Base-by-base conservation (phyloP, 306 rosid genomes). In the Fagus crenata region DNA sequence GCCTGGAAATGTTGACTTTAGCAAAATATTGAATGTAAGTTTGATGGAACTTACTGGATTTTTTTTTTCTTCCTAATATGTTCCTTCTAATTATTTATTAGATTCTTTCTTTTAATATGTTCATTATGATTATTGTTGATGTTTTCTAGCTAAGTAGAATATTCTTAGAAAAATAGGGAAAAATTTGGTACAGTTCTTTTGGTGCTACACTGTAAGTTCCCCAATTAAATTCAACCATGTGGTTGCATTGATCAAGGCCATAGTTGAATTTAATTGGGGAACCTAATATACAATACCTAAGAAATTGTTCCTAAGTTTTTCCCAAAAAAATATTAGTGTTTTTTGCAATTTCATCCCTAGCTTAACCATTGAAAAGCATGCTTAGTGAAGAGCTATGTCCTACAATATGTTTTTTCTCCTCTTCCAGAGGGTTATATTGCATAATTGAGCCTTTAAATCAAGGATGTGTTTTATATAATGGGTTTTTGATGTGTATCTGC, bases 1-100 rank as follows among this genome's bases (percentile, higher is more conserved):
- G 33, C 98, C 98, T 15, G 96, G 98, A 77, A 93, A 93, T 85
- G 87, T 93, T 51, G 98, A 93, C 74, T 93, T 93, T 70, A 88
- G 98, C 88, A 88, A 93, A 85, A 93, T 93, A 78, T 81, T 93
- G 84, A 90, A 89, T 67, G 98, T 92, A 74, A 81, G 97, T 85
- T 74, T 67, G 76, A 68, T 33, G 28, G 36, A 15, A 71, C 32
- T 37, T 43, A 71, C 69, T 31, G 9, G 13, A 49, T 49, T 42
- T 22, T 12, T 32, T 1, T 71, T 33, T 12, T 1, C 13, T 3
- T 3, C 51, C 11, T 68, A 35, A 56, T 14, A 49, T 76, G 75
- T 63, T 75, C 53, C 28, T 49, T 69, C 54, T 51, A 32, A 11
- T 49, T 67, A 22, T 54, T 6, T 46, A 9, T 46, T 46, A 7